Evolutionary conservation across 371 early-diverging fungal genomes (phyloP).

Genomic region (Apophysomyces variabilis): DNA sequence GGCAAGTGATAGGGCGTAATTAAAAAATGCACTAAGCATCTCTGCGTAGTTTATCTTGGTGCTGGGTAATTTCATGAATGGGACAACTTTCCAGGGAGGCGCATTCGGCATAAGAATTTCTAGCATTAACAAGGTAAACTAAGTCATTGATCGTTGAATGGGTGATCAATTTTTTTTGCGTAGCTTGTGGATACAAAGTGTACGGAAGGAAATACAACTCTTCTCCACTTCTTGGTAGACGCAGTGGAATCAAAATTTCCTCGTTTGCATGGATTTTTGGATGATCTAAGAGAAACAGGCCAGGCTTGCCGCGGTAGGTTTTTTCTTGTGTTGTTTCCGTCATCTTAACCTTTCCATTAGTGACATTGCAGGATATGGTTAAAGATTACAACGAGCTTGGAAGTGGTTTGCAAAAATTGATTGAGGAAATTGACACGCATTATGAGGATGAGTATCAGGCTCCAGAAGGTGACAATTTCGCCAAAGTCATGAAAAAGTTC

Average conservation of each 20-base stretch:
- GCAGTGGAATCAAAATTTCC: constrained; percentile 73
- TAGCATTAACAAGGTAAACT: constrained; percentile 80
- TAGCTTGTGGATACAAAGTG: constrained; percentile 87
- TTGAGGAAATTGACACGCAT: constrained; percentile 51
- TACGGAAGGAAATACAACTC: constrained; percentile 69
- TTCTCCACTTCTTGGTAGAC: constrained; percentile 81
- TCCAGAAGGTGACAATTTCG: constrained; percentile 42
- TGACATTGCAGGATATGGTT: constrained; percentile 61
- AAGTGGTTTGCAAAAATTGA: constrained; percentile 59
- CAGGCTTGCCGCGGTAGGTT: constrained; percentile 76
- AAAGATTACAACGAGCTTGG: constrained; percentile 63
- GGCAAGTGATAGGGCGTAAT: constrained; percentile 17
- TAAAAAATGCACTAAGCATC: not conserved
- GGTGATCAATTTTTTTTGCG: not conserved
- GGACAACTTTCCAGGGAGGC: constrained; percentile 84
- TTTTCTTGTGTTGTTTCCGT: not conserved
- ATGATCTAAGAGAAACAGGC: constrained; percentile 74
- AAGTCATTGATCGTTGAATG: not conserved
- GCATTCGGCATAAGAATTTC: constrained; percentile 90
- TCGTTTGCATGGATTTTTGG: constrained; percentile 64
- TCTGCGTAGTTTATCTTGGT: constrained; percentile 75
- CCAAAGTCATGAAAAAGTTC: constrained; percentile 53
- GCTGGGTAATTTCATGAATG: constrained; percentile 93
- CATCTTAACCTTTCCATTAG: constrained; percentile 26
- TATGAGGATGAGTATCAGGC: constrained; percentile 36